Evolutionary conservation across 208 protist species (phyloP), one percentile per base, ranked within the genome.

Genomic region (Kentomonas sorsogonicus): DNA sequence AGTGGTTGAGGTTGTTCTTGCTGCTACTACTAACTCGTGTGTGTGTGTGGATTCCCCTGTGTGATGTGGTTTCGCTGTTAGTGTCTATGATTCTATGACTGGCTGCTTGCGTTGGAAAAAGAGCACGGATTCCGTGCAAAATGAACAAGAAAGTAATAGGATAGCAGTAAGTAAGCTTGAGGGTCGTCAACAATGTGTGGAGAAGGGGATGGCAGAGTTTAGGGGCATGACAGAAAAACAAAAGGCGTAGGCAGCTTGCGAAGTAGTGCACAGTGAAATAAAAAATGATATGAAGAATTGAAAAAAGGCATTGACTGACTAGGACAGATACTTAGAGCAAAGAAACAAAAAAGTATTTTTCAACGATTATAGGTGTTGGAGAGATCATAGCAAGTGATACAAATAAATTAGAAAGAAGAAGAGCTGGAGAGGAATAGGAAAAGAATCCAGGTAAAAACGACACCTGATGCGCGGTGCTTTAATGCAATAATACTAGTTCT

Each of bases 321-420:
- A n/a, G n/a, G n/a, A n/a, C n/a, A n/a, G n/a, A n/a, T n/a, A n/a
- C n/a, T n/a, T n/a, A n/a, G n/a, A n/a, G n/a, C n/a, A 69, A 46
- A 46, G 48, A 44, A 69, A 61, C 27, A 47, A 61, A 40, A 61
- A 47, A 61, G 39, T 40, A 3, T 22, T 27, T 7, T n/a, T n/a
- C n/a, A 4, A 45, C 13, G 7, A 25, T 22, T 22, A 45, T 39
- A 22, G 11, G 13, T 45, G 22, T 10, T 10, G 6, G 47, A 34
- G 16, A 33, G n/a, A n/a, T n/a, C n/a, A n/a, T n/a, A n/a, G n/a
- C 22, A 15, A 27, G 10, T 11, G 11, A 15, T 38, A 15, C 5
- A 5, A 38, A 38, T 15, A 38, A 38, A 38, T 38, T 38, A 38
- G 7, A 5, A 11, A 38, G 7, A 38, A 38, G 7, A 38, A 38